phyloP scores from a whole-genome alignment of 1,284 basidiomycete genomes.

The Porodaedalea pini region DNA sequence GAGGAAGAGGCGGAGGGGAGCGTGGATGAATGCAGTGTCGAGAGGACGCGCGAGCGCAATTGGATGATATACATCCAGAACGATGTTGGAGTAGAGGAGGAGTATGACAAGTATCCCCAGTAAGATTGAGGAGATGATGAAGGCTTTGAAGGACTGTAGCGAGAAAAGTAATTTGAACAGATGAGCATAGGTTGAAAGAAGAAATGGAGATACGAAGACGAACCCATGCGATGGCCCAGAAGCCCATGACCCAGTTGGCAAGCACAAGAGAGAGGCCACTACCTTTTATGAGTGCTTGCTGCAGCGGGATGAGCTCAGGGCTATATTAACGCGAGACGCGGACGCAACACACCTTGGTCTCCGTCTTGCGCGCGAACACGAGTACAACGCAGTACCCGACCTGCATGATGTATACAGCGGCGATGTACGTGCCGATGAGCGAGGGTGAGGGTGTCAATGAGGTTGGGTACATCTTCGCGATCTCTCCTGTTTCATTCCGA shows the following conservation, averaged over 20 bases:
- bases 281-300: constrained; percentile 68
- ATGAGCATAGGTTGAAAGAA: neutral
- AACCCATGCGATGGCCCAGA: constrained; percentile 83
- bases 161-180: neutral
- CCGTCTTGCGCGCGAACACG: constrained; percentile 63
- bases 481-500: constrained; percentile 37
- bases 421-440: constrained; percentile 66
- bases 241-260: constrained; percentile 78
- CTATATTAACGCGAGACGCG: neutral
- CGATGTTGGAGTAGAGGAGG: constrained; percentile 63
- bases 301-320: neutral
- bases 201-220: too few relatives aligned
- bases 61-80: constrained; percentile 62
- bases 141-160: constrained; percentile 54
- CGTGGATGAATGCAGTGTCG: constrained; percentile 68
- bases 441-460: constrained; percentile 67
- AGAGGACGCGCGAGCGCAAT: constrained; percentile 53
- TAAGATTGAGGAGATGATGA: constrained; percentile 56
- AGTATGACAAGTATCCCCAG: constrained; percentile 57
- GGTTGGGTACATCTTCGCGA: constrained; percentile 60
- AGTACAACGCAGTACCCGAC: constrained; percentile 81
- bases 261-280: constrained; percentile 77
- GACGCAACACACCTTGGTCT: constrained; percentile 64
- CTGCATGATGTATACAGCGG: constrained; percentile 56
- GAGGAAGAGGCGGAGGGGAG: constrained; percentile 69